A percentile compares a stretch with the other conserved stretches of the same genome.
Evolutionary conservation across 2,329 filamentous ascomycete species (phyloP).

Genomic region (Pestalotiopsis sp.): DNA sequence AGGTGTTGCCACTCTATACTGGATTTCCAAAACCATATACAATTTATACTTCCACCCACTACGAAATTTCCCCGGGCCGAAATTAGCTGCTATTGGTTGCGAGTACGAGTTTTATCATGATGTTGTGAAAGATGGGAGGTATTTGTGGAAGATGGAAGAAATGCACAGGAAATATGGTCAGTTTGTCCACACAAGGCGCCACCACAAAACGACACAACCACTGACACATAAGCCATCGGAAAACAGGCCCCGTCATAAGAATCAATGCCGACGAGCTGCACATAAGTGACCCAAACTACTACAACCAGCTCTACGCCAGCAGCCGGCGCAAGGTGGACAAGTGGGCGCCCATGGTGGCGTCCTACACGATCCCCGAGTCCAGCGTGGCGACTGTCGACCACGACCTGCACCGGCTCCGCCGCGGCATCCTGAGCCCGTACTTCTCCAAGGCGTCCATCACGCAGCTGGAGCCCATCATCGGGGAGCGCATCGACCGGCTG

Average conservation of each 20-base stretch:
- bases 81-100: conserved; percentile 23
- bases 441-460: conserved; percentile 25
- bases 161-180: conserved; percentile 26
- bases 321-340: conserved; percentile 18
- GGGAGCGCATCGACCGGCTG: conserved; percentile 19
- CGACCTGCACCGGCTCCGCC: conserved; percentile 19
- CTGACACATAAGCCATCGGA: background rate
- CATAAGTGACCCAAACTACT: conserved; percentile 31
- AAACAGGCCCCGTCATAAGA: conserved; percentile 30
- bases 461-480: conserved; percentile 18
- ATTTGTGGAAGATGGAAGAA: conserved; percentile 21
- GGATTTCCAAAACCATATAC: background rate
- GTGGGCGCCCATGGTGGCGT: conserved; percentile 3
- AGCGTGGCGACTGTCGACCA: background rate
- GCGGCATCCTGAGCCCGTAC: conserved; percentile 20
- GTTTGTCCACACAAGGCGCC: background rate
- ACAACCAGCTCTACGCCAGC: conserved; percentile 23
- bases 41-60: conserved; percentile 1
- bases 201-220: background rate
- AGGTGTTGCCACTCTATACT: background rate
- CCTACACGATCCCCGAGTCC: background rate
- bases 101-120: conserved; percentile 27
- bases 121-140: conserved; percentile 19
- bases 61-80: conserved; percentile 22
- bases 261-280: conserved; percentile 35